Conservation (phyloP, 768 basidiomycete genomes). For the Agaricus bisporus region DNA sequence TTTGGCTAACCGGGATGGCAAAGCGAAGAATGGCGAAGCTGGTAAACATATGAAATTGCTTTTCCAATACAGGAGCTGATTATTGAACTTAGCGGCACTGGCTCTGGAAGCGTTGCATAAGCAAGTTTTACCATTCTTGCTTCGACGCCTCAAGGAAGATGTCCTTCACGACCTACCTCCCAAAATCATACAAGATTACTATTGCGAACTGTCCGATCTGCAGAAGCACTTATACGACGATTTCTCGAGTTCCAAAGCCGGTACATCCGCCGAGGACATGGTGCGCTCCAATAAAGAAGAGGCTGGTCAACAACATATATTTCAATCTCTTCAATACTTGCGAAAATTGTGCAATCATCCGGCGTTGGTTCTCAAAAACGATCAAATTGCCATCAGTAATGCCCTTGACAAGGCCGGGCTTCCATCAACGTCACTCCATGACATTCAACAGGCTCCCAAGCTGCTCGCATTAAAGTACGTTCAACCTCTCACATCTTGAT, state of each 20-base stretch:
- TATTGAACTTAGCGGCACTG: slow-evolving; percentile 59
- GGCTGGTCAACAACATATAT: slow-evolving; percentile 78
- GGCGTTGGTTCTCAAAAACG: slow-evolving; percentile 78
- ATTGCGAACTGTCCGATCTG: slow-evolving; percentile 92
- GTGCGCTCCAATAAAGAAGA: slow-evolving; percentile 42
- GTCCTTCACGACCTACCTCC: slow-evolving; percentile 94
- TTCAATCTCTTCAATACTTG: slow-evolving; percentile 95
- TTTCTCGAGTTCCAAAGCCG: slow-evolving; percentile 77
- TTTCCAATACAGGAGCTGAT: background rate
- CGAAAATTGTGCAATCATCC: slow-evolving; percentile 98
- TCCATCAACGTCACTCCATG: slow-evolving; percentile 46
- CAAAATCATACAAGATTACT: slow-evolving; percentile 99
- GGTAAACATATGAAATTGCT: slow-evolving; percentile 43
- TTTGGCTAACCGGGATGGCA: slow-evolving; percentile 89
- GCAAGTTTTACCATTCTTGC: slow-evolving; percentile 96
- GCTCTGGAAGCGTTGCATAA: slow-evolving; percentile 96
- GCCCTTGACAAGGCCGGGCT: slow-evolving; percentile 53
- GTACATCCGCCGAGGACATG: slow-evolving; percentile 54
- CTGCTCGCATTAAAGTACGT: slow-evolving; percentile 82
- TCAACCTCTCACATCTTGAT: background rate
- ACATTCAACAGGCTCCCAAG: slow-evolving; percentile 92
- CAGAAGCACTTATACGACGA: slow-evolving; percentile 95
- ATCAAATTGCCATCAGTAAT: slow-evolving; percentile 48
- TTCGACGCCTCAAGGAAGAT: slow-evolving; percentile 95
- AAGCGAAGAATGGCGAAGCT: slow-evolving; percentile 90